These are phyloP conservation scores for Ogataea hybrid DNA, from an alignment of 1,139 yeast species.

Conservation along the genomic window DNA sequence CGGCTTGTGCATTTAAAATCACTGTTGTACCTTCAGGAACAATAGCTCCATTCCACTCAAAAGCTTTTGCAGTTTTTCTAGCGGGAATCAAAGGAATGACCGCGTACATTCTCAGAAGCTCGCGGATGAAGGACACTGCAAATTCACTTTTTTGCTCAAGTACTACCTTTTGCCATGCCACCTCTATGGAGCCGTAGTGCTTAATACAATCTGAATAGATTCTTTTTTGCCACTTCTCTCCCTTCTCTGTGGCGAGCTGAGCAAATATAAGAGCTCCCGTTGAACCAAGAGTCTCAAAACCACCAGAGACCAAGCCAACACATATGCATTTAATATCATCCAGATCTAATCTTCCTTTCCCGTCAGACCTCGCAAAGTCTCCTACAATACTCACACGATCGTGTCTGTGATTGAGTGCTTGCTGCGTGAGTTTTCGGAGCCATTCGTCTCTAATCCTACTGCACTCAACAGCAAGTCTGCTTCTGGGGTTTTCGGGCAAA, in stretches of 20 bases:
- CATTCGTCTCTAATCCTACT: slow-evolving; percentile 52
- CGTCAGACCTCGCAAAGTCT: slow-evolving; percentile 21
- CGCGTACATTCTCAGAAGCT: slow-evolving; percentile 56
- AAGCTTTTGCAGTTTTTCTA: slow-evolving; percentile 47
- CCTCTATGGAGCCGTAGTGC: slow-evolving; percentile 32
- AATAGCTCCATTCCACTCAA: slow-evolving; percentile 37
- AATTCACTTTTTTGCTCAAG: slow-evolving; percentile 41
- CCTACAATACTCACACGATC: slow-evolving; percentile 27
- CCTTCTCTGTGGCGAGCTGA: slow-evolving; percentile 16
- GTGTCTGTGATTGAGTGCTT: slow-evolving; percentile 28
- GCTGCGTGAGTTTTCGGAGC: slow-evolving; percentile 41
- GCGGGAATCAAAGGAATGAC: slow-evolving; percentile 66
- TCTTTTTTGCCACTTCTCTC: slow-evolving; percentile 27
- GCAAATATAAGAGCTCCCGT: slow-evolving; percentile 19
- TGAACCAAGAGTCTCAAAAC: slow-evolving; percentile 26
- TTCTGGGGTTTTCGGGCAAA: slow-evolving; percentile 28
- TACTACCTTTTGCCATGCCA: slow-evolving; percentile 50
- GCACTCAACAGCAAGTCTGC: slow-evolving; percentile 38
- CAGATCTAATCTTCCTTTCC: slow-evolving; percentile 18
- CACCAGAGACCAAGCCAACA: slow-evolving; percentile 42
- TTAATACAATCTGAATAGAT: slow-evolving; percentile 37
- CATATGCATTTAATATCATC: slow-evolving; percentile 37
- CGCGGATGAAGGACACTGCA: slow-evolving; percentile 53
- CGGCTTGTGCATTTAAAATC: slow-evolving; percentile 63
- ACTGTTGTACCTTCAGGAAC: slow-evolving; percentile 54